Base-by-base conservation (phyloP, 352 stramenopile genomes). In the Phytophthora hybrid region DNA sequence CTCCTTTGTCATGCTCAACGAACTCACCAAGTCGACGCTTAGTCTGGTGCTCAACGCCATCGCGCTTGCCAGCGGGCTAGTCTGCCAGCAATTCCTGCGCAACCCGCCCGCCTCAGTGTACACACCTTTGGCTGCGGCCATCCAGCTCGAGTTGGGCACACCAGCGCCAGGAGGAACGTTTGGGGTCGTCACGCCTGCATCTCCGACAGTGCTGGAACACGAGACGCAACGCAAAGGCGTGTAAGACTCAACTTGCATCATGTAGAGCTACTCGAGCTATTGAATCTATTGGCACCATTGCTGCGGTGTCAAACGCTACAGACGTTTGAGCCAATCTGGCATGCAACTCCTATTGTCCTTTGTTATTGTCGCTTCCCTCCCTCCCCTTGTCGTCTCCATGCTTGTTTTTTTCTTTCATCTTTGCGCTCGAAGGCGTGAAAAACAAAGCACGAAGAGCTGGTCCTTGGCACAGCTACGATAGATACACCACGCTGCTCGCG, bases 1-100 rank as follows among this genome's bases (percentile, higher is more conserved):
- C 29, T 78, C 75, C 4, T 91, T 91, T 29, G 80, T 93, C 11
- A 69, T 93, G 69, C 59, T 90, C 37, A 91, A 91, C 70, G 84
- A 93, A 55, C 79, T 93, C 46, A 84, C 74, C 65, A 91, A 90
- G 71, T 89, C 85, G 23, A 75, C 55, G 31, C 59, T 84, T 23
- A 91, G 82, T 64, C 56, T 90, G 59, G 51, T 71, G 21, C 79
- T 93, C 31, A 93, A 92, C 57, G 29, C 80, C 7, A 67, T 82
- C 56, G 83, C 84, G 55, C 73, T 93, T 21, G 63, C 76, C 34
- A 82, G 77, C 14, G 84, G 86, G 0, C n/a, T 88, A 34, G 19
- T 91, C 37, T 89, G 84, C 66, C 84, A 91, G 21, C 84, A 82
- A 23, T 76, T 92, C 62, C 74, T 93, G 23, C 81, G 81, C 26